Evolutionary conservation across 441 rosid genomes (phyloP), one percentile per base, ranked within the genome.

Genomic region (Mallotus repandus): DNA sequence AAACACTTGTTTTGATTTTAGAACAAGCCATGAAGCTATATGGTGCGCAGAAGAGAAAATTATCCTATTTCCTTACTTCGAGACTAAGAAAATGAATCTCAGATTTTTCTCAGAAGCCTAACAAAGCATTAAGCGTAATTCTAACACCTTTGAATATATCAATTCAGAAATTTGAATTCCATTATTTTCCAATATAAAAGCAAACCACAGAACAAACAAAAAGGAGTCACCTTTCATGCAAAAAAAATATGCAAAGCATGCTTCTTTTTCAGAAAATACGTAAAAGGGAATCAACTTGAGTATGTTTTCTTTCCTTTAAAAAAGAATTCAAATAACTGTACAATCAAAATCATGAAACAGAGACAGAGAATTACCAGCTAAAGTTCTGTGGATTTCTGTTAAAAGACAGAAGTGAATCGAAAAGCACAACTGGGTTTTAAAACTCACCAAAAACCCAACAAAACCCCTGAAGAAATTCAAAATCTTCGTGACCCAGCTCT

Each of bases 281-380:
- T 15, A 62, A 69, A 62, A 10, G 22, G 48, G 69, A 35, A 1
- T 43, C n/a, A 1, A 41, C 56, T 7, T 12, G 73, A 7, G 48
- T 9, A 7, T 12, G 38, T 13, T 43, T 21, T 38, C 2, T 14
- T 22, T 45, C 46, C 25, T 66, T 22, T 52, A 1, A 41, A 45
- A 45, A 35, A 52, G 58, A 74, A 67, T 35, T 75, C 50, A 70
- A 63, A 73, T 66, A 57, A 41, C 14, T 12, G 74, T 52, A 72
- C 66, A 72, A n/a, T 22, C 14, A 68, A 56, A 76, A 65, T 8
- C 4, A 73, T 29, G 66, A 61, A 71, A 77, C 35, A 71, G 76
- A 74, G 54, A 43, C 55, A 66, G 64, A 56, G 60, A 78, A 76
- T 81, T 81, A 85, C 88, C 89, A 54, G 77, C 61, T 29, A 66